Percentiles rank a stretch among this genome's conserved stretches.
Conservation (phyloP, 192 early-diverging fungal species). For the Lobosporangium transversale region DNA sequence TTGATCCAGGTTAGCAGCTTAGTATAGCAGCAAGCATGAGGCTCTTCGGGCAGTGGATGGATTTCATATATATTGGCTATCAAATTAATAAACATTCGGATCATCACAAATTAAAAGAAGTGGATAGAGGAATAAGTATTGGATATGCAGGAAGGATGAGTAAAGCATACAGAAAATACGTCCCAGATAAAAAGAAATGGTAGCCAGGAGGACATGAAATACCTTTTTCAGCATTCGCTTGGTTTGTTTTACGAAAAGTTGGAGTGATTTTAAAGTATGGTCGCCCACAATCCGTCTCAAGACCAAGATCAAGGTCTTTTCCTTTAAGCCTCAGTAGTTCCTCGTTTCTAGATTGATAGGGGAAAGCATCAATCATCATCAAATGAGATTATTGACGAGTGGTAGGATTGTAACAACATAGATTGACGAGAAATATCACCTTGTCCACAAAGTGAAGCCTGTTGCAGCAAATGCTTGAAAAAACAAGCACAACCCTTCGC, state of each 20-base stretch:
- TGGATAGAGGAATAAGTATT: not conserved
- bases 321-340: slow-evolving; percentile 3
- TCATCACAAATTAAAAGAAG: too few species aligned
- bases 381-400: too few species aligned
- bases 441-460: slow-evolving; percentile 13
- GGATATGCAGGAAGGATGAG: not conserved
- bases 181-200: not conserved
- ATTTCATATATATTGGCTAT: slow-evolving; percentile 11
- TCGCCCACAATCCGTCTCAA: not conserved
- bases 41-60: not conserved
- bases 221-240: slow-evolving; percentile 14
- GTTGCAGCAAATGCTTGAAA: slow-evolving; percentile 21
- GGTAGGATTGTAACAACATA: too few species aligned
- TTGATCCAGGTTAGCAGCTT: slow-evolving; percentile 5
- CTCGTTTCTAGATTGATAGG: slow-evolving; percentile 10
- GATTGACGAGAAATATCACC: too few species aligned
- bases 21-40: slow-evolving; percentile 12
- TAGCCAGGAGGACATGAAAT: not conserved
- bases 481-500: slow-evolving; percentile 2
- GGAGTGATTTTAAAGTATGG: slow-evolving; percentile 9
- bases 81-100: too few species aligned
- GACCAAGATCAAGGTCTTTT: not conserved
- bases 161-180: not conserved
- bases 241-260: slow-evolving; percentile 20
- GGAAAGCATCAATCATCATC: not conserved